Evolutionary conservation across 768 basidiomycete species (phyloP).

Genomic region (Austroboletus festivus): DNA sequence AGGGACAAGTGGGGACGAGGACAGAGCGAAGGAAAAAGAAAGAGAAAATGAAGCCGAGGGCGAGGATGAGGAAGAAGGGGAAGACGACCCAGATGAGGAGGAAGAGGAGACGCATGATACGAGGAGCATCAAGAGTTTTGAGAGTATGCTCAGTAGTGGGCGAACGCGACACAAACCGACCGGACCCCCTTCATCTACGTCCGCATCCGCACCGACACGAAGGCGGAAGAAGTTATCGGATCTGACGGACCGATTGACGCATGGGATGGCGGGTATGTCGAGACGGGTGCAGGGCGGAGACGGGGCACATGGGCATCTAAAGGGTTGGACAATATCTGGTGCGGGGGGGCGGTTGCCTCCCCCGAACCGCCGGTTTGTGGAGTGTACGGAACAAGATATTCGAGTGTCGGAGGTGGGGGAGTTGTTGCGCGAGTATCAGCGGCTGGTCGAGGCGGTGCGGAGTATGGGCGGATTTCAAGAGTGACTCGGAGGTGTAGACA

Average conservation of each 20-base stretch:
- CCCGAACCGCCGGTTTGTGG: conserved; percentile 68
- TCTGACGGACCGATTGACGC: conserved; percentile 77
- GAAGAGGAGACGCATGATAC: conserved; percentile 43
- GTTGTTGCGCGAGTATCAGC: conserved; percentile 77
- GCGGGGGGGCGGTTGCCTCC: conserved; percentile 42
- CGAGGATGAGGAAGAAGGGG: conserved; percentile 17
- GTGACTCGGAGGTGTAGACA: conserved; percentile 3
- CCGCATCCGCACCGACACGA: conserved; percentile 15
- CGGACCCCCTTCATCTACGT: not conserved
- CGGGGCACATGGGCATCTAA: conserved; percentile 11
- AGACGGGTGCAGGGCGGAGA: conserved; percentile 38
- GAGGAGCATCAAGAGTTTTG: conserved; percentile 82
- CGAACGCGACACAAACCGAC: conserved; percentile 20
- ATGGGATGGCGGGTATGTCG: conserved; percentile 55
- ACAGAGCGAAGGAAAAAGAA: too few relatives aligned
- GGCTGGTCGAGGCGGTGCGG: conserved; percentile 68
- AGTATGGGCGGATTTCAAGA: conserved; percentile 45
- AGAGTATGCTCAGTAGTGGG: conserved; percentile 67
- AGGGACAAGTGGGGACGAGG: conserved; percentile 23
- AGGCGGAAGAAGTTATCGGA: conserved; percentile 50
- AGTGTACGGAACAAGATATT: conserved; percentile 73
- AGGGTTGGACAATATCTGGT: conserved; percentile 38
- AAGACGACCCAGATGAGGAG: conserved; percentile 30
- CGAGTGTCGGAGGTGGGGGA: conserved; percentile 76
- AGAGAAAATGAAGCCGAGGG: too few relatives aligned